phyloP scores from a whole-genome alignment of 148 eudicot genomes.

The Persicaria maculosa region DNA sequence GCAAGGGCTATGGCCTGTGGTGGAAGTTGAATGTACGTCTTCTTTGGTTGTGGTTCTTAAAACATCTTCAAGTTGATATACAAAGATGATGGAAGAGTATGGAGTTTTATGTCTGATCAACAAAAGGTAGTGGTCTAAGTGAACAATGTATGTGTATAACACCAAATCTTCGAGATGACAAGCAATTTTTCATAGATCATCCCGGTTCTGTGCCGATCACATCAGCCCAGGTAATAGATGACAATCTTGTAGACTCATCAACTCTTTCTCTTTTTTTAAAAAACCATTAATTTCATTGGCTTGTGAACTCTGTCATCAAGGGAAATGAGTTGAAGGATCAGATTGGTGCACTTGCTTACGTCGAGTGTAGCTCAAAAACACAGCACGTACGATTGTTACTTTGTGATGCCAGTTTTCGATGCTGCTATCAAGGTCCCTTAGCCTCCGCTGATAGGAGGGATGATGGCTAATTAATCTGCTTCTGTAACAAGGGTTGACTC shows the following conservation, averaged over 20 bases:
- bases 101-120: too few species aligned
- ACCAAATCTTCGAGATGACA: conserved; percentile 81
- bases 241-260: background rate
- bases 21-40: too few species aligned
- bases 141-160: background rate
- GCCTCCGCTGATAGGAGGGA: too few species aligned
- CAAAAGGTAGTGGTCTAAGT: too few species aligned
- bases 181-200: conserved; percentile 63
- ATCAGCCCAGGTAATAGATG: conserved; percentile 51
- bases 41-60: too few species aligned
- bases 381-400: conserved; percentile 43
- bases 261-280: background rate
- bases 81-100: too few species aligned
- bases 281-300: background rate
- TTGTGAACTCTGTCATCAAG: conserved; percentile 17
- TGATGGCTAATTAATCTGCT: too few species aligned
- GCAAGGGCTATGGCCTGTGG: too few species aligned
- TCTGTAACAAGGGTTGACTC: too few species aligned
- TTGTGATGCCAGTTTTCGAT: conserved; percentile 33
- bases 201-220: conserved; percentile 78
- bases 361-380: conserved; percentile 76
- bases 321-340: conserved; percentile 67
- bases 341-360: conserved; percentile 58
- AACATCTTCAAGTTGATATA: too few species aligned
- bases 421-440: conserved; percentile 49